These are phyloP conservation scores for Rhizopus stolonifer DNA, from an alignment of 371 early-diverging fungal genomes.

Conservation along the genomic window DNA sequence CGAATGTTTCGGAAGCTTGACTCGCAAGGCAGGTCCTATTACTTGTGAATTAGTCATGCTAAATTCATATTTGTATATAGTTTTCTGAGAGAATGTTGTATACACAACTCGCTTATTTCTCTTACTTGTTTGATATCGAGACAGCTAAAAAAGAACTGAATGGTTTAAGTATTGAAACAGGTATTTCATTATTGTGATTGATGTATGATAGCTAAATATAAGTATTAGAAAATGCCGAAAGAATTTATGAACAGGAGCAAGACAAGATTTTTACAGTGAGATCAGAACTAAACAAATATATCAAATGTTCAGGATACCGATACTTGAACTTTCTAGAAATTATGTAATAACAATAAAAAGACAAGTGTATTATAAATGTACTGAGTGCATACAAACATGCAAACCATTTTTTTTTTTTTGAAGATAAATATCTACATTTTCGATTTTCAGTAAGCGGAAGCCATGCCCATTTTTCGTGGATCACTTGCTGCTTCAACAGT, in stretches of 20 bases:
- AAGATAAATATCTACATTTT: no score
- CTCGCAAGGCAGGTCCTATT: constrained; percentile 61
- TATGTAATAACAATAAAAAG: neutral
- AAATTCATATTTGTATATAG: constrained; percentile 11
- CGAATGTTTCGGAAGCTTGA: constrained; percentile 67
- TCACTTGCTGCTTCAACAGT: constrained; percentile 44
- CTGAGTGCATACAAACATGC: no score
- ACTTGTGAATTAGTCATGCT: neutral
- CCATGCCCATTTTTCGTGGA: constrained; percentile 43
- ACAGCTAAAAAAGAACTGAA: neutral
- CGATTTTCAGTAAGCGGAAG: constrained; percentile 26
- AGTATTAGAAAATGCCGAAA: neutral
- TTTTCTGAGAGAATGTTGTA: constrained; percentile 38
- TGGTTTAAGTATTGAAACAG: neutral
- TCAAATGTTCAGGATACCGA: neutral
- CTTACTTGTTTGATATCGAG: constrained; percentile 25
- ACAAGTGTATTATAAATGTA: no score
- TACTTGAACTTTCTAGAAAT: neutral
- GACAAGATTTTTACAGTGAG: neutral
- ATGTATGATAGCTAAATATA: no score
- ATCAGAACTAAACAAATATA: neutral
- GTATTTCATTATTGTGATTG: neutral
- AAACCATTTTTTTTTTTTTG: no score
- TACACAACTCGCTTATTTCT: constrained; percentile 35
- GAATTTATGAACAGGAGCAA: neutral